Base-by-base conservation (phyloP, 306 rosid species). In the Rosa rugosa region DNA sequence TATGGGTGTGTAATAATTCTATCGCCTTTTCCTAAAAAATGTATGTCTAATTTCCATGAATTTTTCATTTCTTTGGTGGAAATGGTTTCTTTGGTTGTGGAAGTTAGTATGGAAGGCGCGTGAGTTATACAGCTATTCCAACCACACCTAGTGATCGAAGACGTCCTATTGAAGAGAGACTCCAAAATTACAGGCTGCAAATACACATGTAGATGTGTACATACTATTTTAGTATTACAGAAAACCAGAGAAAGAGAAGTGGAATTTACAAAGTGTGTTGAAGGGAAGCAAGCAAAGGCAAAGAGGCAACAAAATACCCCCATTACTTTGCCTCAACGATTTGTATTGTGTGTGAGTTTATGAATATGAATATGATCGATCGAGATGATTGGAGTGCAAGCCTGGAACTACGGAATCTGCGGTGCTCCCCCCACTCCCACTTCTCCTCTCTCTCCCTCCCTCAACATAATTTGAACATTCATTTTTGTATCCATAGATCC, bases 341-440 rank as follows among this genome's bases (percentile, higher is more conserved):
- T 67, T 89, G 86, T 86, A 90, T 77, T 82, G 44, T 72, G 42
- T 49, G 5, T 27, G 18, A n/a, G 54, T 71, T 16, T 64, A 23
- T 77, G 47, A 20, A 60, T 77, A 6, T 76, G 40, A 45, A 53
- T 36, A 69, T 51, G 81, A 69, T 27, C 14, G 9, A 64, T 16
- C 22, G 80, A 71, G 89, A 90, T 89, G 94, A 87, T 91, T 88
- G 94, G 89, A 91, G 88, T 88, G 98, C 94, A 88, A 91, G 97
- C 73, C 96, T 93, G 93, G 88, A 91, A 85, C 88, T 92, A 85
- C 94, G 94, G 96, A 90, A 86, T 89, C 89, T 86, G 88, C 96
- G 94, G 90, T 85, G 93, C 86, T 80, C 84, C 91, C 42, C 84
- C 75, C 76, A 83, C 86, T 75, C 83, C 75, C 80, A 78, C 83